A percentile compares a stretch with the other conserved stretches of the same genome.
Evolutionary conservation across 2,329 filamentous ascomycete genomes (phyloP).

Genomic region (Colletotrichum brevisporum): DNA sequence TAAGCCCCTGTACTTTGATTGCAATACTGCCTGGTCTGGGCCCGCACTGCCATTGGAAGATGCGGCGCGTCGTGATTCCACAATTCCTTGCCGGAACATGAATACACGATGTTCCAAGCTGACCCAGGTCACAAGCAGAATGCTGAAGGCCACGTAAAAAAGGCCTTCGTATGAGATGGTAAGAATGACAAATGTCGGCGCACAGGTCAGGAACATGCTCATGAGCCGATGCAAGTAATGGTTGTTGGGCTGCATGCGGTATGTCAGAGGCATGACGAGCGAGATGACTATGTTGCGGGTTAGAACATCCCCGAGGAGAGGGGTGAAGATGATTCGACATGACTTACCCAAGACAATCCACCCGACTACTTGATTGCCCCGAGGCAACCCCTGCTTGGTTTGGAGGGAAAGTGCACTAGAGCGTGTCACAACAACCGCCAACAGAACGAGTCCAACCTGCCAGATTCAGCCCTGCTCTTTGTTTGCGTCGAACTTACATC

Average conservation of each 20-base stretch:
- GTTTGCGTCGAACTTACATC: constrained; percentile 1
- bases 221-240: constrained; percentile 93
- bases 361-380: constrained; percentile 89
- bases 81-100: constrained; percentile 2
- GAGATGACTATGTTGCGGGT: constrained; percentile 72
- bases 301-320: background rate
- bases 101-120: constrained; percentile 85
- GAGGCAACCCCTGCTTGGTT: constrained; percentile 85
- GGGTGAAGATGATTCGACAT: background rate
- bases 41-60: constrained; percentile 1
- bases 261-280: constrained; percentile 83
- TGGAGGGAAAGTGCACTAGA: constrained; percentile 90
- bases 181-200: constrained; percentile 93
- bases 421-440: constrained; percentile 88
- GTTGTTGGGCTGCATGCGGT: constrained; percentile 83
- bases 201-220: constrained; percentile 92
- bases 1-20: constrained; percentile 56
- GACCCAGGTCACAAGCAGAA: constrained; percentile 89
- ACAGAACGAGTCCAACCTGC: constrained; percentile 80
- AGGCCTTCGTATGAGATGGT: constrained; percentile 98
- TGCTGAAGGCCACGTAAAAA: constrained; percentile 92
- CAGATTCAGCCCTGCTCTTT: constrained; percentile 35
- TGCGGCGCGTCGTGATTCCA: constrained; percentile 1
- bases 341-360: constrained; percentile 82
- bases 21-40: background rate